Conservation (phyloP, 306 rosid species). For the Erythrophleum fordii region DNA sequence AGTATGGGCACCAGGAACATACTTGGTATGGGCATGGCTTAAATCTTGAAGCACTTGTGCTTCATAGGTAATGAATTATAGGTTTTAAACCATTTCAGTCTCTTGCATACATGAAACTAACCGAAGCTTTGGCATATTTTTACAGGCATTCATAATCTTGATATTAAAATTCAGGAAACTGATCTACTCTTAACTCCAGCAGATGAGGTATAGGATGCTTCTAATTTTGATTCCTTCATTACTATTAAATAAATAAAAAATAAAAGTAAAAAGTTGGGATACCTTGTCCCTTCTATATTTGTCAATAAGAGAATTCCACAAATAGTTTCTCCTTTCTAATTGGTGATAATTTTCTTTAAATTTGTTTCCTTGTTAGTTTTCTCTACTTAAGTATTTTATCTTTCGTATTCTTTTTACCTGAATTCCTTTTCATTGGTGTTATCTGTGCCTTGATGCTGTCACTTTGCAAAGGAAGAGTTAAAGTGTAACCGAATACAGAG, state of each 20-base stretch:
- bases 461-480: slow-evolving; percentile 84
- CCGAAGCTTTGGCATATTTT: slow-evolving; percentile 31
- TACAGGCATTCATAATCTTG: slow-evolving; percentile 67
- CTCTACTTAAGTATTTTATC: slow-evolving; percentile 18
- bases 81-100: slow-evolving; percentile 5
- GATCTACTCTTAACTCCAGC: slow-evolving; percentile 71
- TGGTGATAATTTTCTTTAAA: background rate
- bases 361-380: background rate
- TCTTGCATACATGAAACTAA: slow-evolving; percentile 3
- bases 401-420: background rate
- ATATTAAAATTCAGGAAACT: slow-evolving; percentile 64
- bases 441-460: slow-evolving; percentile 42
- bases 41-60: too few relatives aligned
- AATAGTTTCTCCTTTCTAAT: slow-evolving; percentile 14
- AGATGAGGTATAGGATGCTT: slow-evolving; percentile 66
- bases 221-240: slow-evolving; percentile 4
- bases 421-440: slow-evolving; percentile 39
- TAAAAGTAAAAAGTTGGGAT: background rate
- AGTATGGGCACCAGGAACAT: background rate
- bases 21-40: background rate
- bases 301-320: background rate
- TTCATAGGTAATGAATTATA: background rate
- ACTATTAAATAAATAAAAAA: slow-evolving; percentile 16
- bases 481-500: slow-evolving; percentile 76
- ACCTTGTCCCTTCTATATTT: background rate